Evolutionary conservation across 805 yeast genomes (phyloP), one percentile per base, ranked within the genome.

Genomic region (Saturnispora diversa): DNA sequence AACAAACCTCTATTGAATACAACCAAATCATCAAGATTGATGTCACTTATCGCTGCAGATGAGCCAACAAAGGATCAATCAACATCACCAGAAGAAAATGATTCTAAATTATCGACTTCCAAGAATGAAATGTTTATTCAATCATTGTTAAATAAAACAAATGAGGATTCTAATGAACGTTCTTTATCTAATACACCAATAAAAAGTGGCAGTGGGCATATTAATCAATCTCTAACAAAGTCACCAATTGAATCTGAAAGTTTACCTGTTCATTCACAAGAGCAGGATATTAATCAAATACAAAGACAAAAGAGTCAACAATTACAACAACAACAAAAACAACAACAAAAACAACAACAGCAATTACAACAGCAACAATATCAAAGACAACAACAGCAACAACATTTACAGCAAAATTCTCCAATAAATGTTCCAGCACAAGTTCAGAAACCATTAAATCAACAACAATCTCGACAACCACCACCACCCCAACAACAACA

Each of bases 81-180:
- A 10, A 9, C 35, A n/a, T n/a, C n/a, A n/a, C n/a, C n/a, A n/a
- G n/a, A n/a, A n/a, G n/a, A n/a, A n/a, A n/a, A n/a, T n/a, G n/a
- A n/a, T n/a, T n/a, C n/a, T n/a, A n/a, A n/a, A n/a, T n/a, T n/a
- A n/a, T n/a, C 8, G 28, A 31, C 2, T 13, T 25, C 43, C 15
- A 50, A 48, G 16, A 55, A 57, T 47, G 74, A 70, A 44, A 53
- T 65, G 12, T 73, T 73, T 45, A 69, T 73, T 50, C 62, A 67
- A 58, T 65, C 76, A 5, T 55, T 73, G 40, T 53, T 73, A 46
- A 60, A 64, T 30, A 69, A 67, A 44, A 52, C 58, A 5, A 21
- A 15, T 13, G 24, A 28, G 19, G 40, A 16, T 17, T n/a, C 35
- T 9, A 20, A 15, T 33, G 36, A 34, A 34, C 12, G 28, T 6